Conservation (phyloP, 140 eudicot species). For the Bidens hawaiensis region DNA sequence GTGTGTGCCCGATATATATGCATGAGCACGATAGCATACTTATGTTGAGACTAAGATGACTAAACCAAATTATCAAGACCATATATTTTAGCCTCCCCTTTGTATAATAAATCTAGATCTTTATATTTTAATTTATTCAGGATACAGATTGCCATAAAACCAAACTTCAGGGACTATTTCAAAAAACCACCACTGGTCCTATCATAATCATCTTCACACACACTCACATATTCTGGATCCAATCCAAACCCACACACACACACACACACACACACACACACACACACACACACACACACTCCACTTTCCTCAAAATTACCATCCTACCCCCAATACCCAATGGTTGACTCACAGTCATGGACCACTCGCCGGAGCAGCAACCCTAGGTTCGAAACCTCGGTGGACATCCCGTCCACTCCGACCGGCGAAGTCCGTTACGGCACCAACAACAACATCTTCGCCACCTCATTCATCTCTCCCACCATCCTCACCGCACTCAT, state of each 20-base stretch:
- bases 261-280: neutral
- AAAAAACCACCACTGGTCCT: neutral
- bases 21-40: too few species aligned
- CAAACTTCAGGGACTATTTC: neutral
- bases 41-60: too few species aligned
- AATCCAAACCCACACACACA: neutral
- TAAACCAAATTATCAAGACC: too few species aligned
- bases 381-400: conserved; percentile 60
- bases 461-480: conserved; percentile 41
- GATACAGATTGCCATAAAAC: neutral
- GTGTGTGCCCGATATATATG: neutral
- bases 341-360: conserved; percentile 83
- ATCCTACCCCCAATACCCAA: conserved; percentile 34
- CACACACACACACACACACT: neutral
- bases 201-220: neutral
- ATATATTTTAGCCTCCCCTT: too few species aligned
- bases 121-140: too few species aligned
- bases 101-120: neutral
- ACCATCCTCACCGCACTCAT: conserved; percentile 45
- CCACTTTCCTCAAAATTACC: neutral
- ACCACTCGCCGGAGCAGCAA: conserved; percentile 90
- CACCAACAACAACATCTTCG: conserved; percentile 24
- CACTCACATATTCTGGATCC: neutral
- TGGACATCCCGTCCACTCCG: conserved; percentile 76
- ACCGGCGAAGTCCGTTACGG: conserved; percentile 51